phyloP scores from a whole-genome alignment of 208 protist species.

The Tetramitus jugosus region DNA sequence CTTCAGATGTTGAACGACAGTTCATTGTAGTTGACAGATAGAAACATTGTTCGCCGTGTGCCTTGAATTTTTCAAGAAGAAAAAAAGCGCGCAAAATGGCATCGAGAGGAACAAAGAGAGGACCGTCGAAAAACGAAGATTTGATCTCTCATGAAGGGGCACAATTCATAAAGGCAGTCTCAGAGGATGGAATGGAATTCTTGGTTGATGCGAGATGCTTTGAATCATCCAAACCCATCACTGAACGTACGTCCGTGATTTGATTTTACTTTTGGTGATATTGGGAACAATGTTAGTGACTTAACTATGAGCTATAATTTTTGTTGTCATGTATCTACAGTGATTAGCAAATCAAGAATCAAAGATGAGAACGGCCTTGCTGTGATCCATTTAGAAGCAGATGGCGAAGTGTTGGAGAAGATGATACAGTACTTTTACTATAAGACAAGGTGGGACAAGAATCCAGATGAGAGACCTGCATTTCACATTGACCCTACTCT shows the following conservation, averaged over 20 bases:
- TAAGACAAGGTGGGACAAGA: constrained; percentile 2
- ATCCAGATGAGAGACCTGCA: constrained; percentile 14
- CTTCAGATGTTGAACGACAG: no score
- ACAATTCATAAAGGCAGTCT: not conserved
- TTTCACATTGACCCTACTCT: not conserved
- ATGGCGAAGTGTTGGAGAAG: not conserved
- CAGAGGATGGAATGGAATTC: not conserved
- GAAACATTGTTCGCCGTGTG: no score
- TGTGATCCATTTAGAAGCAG: not conserved
- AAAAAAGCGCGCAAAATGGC: no score
- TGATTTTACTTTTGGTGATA: not conserved
- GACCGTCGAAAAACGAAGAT: no score
- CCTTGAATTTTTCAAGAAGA: no score
- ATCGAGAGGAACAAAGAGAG: no score
- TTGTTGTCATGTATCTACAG: no score
- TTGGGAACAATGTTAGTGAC: not conserved
- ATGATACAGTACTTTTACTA: constrained; percentile 24
- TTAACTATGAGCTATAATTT: no score
- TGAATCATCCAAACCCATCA: not conserved
- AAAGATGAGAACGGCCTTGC: no score
- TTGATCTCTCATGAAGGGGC: no score
- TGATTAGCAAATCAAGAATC: no score
- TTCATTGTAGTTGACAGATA: no score
- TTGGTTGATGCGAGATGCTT: not conserved
- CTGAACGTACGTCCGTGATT: not conserved